Evolutionary conservation across 2,329 filamentous ascomycete genomes (phyloP).

Genomic region (Emergomyces orientalis): DNA sequence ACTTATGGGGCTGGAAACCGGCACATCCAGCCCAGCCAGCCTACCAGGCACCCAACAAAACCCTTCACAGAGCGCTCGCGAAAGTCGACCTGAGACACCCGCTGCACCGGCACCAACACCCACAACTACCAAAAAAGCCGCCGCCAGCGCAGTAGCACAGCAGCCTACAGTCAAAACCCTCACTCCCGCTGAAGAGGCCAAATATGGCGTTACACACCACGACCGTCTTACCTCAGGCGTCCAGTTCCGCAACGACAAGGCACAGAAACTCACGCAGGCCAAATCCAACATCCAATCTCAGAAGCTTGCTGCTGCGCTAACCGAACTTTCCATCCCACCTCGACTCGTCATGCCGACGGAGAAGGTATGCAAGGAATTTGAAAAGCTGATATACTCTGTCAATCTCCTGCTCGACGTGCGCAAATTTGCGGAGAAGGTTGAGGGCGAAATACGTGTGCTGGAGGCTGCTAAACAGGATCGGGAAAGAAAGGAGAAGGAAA

Average conservation of each 20-base stretch:
- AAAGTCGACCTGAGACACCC: constrained; percentile 24
- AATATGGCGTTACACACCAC: constrained; percentile 76
- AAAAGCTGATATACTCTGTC: constrained; percentile 40
- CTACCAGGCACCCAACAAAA: constrained; percentile 37
- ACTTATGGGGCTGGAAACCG: constrained; percentile 51
- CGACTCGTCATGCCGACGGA: constrained; percentile 43
- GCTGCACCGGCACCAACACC: constrained; percentile 32
- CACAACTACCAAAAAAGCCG: constrained; percentile 27
- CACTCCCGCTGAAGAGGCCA: constrained; percentile 61
- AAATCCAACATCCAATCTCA: constrained; percentile 43
- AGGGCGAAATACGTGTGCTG: constrained; percentile 40
- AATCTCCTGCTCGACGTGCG: constrained; percentile 40
- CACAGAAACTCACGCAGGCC: constrained; percentile 41
- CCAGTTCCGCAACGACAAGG: constrained; percentile 65
- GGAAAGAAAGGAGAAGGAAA: constrained; percentile 28
- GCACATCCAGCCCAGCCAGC: constrained; percentile 39
- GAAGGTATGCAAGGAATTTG: constrained; percentile 42
- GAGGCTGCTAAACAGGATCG: constrained; percentile 35
- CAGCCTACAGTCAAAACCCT: constrained; percentile 58
- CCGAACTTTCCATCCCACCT: constrained; percentile 39
- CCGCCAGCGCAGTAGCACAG: constrained; percentile 35
- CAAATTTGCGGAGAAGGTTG: constrained; percentile 40
- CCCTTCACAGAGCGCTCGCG: constrained; percentile 28
- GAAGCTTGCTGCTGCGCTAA: constrained; percentile 40
- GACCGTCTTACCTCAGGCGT: constrained; percentile 80